These are phyloP conservation scores for Dipteronia sinensis DNA, from an alignment of 345 rosid genomes.

Conservation along the genomic window DNA sequence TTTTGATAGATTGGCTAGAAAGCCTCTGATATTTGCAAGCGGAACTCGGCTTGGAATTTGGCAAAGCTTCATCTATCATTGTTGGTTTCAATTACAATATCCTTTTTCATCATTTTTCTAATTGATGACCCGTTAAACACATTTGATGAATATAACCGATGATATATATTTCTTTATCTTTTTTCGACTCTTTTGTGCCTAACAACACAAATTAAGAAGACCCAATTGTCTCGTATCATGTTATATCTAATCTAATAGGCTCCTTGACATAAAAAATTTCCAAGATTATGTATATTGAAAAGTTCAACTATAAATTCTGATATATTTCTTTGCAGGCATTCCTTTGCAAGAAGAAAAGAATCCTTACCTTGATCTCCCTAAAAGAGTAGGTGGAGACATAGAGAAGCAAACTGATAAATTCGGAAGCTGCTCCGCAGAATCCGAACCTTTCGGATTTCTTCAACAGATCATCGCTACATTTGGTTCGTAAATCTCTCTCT, in stretches of 20 bases:
- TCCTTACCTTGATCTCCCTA: neutral
- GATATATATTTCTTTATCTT: no score
- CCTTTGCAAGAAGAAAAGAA: neutral
- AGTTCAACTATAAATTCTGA: no score
- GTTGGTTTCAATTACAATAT: neutral
- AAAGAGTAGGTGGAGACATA: neutral
- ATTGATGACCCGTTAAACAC: no score
- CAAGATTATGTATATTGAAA: no score
- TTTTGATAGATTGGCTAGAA: constrained; percentile 2
- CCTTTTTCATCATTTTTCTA: no score
- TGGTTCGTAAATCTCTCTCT: neutral
- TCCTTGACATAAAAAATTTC: no score
- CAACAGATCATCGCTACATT: neutral
- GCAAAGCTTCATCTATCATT: neutral
- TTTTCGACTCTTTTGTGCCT: no score
- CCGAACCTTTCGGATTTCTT: neutral
- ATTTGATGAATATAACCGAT: no score
- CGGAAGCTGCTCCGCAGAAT: neutral
- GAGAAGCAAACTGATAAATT: neutral
- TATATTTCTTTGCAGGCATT: constrained; percentile 7
- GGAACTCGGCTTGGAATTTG: constrained; percentile 9
- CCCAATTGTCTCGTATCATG: no score
- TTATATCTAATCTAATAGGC: no score
- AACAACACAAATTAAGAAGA: no score
- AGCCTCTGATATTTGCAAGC: neutral